phyloP scores from a whole-genome alignment of 2,329 filamentous ascomycete genomes.

The Cladosporium austrohemisphaericum region DNA sequence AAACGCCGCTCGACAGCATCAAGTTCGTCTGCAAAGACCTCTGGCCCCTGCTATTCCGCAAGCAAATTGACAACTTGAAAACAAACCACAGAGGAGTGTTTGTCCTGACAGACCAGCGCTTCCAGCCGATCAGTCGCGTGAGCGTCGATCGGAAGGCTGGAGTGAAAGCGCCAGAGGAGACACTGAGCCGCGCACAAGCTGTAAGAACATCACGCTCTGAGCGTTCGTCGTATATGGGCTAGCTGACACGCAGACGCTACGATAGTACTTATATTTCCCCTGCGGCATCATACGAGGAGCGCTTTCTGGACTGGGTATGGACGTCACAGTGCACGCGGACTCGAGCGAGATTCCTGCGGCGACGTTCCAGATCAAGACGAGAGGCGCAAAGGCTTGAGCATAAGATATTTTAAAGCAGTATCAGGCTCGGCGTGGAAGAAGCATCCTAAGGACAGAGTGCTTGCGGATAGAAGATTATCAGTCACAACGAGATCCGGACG shows the following conservation, averaged over 20 bases:
- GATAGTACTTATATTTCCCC: conserved; percentile 93
- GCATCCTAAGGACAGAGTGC: not conserved
- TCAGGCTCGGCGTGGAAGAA: too few relatives aligned
- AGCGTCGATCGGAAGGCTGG: conserved; percentile 59
- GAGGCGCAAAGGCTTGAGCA: conserved; percentile 60
- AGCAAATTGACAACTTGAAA: conserved; percentile 98
- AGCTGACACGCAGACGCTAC: not conserved
- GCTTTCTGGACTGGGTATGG: conserved; percentile 86
- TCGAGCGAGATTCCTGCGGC: conserved; percentile 80
- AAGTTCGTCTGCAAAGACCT: conserved; percentile 99
- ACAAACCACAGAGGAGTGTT: conserved; percentile 97
- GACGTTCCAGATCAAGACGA: conserved; percentile 92
- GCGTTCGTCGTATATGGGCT: not conserved
- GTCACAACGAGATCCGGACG: too few relatives aligned
- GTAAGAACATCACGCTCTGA: conserved; percentile 62
- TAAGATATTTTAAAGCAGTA: too few relatives aligned
- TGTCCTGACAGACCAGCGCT: conserved; percentile 88
- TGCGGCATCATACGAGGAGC: conserved; percentile 89
- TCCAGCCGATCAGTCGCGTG: conserved; percentile 86
- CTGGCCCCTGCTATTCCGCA: conserved; percentile 90
- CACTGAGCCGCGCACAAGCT: conserved; percentile 70
- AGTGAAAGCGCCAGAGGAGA: conserved; percentile 32
- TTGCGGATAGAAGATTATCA: not conserved
- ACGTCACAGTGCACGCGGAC: conserved; percentile 87
- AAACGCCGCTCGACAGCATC: conserved; percentile 89